Evolutionary conservation across 179 eudicot genomes (phyloP), one percentile per base, ranked within the genome.

Genomic region (Beta corolliflora): DNA sequence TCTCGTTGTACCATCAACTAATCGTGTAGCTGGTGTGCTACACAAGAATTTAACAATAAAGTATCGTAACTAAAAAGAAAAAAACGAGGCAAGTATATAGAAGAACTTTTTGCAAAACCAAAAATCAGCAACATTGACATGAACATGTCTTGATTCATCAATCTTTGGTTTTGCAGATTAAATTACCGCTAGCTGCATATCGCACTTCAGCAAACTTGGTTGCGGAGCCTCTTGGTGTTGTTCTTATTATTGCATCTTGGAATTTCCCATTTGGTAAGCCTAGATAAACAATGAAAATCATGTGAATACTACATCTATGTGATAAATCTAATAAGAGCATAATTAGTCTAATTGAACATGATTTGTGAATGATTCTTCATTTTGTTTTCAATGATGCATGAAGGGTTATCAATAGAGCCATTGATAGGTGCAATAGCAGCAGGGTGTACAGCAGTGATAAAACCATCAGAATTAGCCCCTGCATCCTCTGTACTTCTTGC

Each of bases 351-450:
- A 36, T 36, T 36, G 1, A 36, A 56, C 41, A 25, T 71, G 44
- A 56, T 36, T 21, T 58, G 8, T 54, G 21, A 63, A 63, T 29
- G n/a, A 56, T 3, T 23, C n/a, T 10, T 0, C 8, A 1, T 67
- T 52, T 52, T 45, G 13, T 50, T 61, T 53, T 53, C 1, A 76
- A 78, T 71, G 80, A 71, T 36, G 41, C 41, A 36, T 55, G 71
- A 75, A 95, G 98, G 97, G 5, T 36, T 93, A 69, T 88, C 98
- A 1, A 59, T 95, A 46, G 97, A 94, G 78, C 92, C 98, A 18
- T 55, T 95, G 48, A 89, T 95, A 45, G 99, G 97, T 76, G 98
- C 99, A 64, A 89, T 95, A 83, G 95, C 98, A 41, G 94, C 99
- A 2, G 99, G 99, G 19, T 94, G 94, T 61, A 84, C 82, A 64